These are phyloP conservation scores for Puccinia horiana DNA, from an alignment of 1,284 basidiomycete genomes.

Conservation along the genomic window DNA sequence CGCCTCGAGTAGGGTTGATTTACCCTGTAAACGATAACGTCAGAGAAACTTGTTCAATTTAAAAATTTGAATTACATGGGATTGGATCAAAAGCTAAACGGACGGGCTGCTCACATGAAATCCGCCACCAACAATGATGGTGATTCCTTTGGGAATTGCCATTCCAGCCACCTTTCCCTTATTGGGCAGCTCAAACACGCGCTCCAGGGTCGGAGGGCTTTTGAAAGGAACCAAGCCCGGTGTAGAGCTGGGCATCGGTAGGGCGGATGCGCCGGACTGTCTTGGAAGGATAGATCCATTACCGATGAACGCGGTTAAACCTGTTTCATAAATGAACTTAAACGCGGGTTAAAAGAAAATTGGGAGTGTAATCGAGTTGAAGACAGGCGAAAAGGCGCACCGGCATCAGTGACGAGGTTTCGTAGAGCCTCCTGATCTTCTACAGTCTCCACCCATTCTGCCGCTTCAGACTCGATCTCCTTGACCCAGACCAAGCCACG, in stretches of 20 bases:
- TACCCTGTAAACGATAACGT: constrained; percentile 13
- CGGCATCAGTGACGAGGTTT: constrained; percentile 35
- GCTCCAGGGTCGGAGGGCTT: constrained; percentile 42
- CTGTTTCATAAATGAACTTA: constrained; percentile 1
- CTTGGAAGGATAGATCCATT: constrained; percentile 45
- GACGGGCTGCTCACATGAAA: constrained; percentile 28
- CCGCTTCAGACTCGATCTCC: constrained; percentile 29
- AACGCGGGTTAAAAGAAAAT: constrained; percentile 9
- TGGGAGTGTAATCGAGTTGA: background rate
- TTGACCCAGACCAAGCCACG: constrained; percentile 25
- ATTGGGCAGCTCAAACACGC: constrained; percentile 30
- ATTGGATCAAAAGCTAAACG: background rate
- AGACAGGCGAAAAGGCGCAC: constrained; percentile 1
- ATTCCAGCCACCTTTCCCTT: constrained; percentile 37
- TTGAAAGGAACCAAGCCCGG: constrained; percentile 36
- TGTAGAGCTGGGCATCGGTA: constrained; percentile 36
- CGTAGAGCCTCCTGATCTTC: constrained; percentile 43
- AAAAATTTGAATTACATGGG: background rate
- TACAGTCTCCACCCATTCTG: constrained; percentile 37
- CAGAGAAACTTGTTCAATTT: background rate
- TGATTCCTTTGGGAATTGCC: constrained; percentile 43
- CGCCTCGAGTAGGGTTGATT: constrained; percentile 47
- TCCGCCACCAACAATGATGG: constrained; percentile 46
- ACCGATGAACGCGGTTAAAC: constrained; percentile 42
- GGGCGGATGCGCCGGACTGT: constrained; percentile 41